Evolutionary conservation across 2,329 filamentous ascomycete species (phyloP).

Genomic region (Diaporthe helianthi): DNA sequence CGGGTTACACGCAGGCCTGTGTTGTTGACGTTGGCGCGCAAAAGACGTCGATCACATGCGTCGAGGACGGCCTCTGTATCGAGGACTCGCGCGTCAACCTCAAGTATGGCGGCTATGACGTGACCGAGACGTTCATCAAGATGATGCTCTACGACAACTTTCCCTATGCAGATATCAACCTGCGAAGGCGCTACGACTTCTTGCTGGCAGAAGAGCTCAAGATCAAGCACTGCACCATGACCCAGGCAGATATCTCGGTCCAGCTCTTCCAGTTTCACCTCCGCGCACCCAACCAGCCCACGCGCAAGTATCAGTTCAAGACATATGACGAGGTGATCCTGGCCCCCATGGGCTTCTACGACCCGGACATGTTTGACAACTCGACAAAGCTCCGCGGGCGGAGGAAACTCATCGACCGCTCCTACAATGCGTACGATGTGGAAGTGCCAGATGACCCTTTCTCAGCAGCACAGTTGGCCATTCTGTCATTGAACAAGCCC

Average conservation of each 20-base stretch:
- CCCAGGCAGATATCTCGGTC: slow-evolving; percentile 86
- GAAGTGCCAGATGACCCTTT: slow-evolving; percentile 86
- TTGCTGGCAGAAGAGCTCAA: slow-evolving; percentile 95
- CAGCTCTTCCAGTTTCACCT: slow-evolving; percentile 91
- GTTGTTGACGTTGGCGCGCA: slow-evolving; percentile 97
- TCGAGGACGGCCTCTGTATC: slow-evolving; percentile 93
- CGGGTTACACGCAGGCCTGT: slow-evolving; percentile 91
- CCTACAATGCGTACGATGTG: slow-evolving; percentile 92
- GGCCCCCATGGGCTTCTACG: slow-evolving; percentile 94
- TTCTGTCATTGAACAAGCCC: slow-evolving; percentile 66
- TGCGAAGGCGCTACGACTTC: slow-evolving; percentile 89
- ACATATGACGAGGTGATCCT: slow-evolving; percentile 95
- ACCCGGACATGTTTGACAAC: slow-evolving; percentile 86
- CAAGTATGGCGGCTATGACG: slow-evolving; percentile 90
- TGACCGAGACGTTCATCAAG: slow-evolving; percentile 93
- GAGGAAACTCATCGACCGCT: slow-evolving; percentile 82
- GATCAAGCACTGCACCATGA: slow-evolving; percentile 89
- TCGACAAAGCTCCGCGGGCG: slow-evolving; percentile 79
- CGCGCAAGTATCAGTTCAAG: slow-evolving; percentile 93
- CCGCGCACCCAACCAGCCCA: slow-evolving; percentile 85
- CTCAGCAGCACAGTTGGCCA: slow-evolving; percentile 80
- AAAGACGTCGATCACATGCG: slow-evolving; percentile 96
- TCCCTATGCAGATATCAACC: slow-evolving; percentile 92
- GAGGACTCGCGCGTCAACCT: slow-evolving; percentile 95
- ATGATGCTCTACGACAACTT: slow-evolving; percentile 99